phyloP scores from a whole-genome alignment of 805 yeast species.

The Kodamaea sagamina region DNA sequence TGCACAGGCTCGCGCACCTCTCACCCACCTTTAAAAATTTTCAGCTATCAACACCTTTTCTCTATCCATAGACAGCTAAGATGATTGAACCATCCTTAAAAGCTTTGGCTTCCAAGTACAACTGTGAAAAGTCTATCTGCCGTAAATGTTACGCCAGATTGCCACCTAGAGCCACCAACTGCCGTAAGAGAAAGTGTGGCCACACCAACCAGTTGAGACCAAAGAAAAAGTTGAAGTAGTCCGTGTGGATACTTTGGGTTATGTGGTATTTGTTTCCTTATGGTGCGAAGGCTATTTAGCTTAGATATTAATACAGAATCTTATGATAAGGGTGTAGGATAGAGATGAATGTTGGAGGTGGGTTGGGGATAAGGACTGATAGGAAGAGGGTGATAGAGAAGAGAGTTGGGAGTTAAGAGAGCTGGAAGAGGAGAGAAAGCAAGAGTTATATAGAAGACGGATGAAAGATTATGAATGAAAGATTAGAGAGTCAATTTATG shows the following conservation, averaged over 20 bases:
- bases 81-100: conserved; percentile 99
- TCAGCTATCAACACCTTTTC: conserved; percentile 6
- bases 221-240: conserved; percentile 97
- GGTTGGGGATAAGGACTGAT: neutral
- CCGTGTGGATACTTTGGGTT: conserved; percentile 22
- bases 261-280: neutral
- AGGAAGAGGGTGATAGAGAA: too few species aligned
- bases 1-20: conserved; percentile 1
- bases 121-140: conserved; percentile 99
- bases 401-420: too few species aligned
- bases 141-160: conserved; percentile 99
- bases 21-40: conserved; percentile 7
- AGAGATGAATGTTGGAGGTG: neutral
- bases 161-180: conserved; percentile 99
- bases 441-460: too few species aligned
- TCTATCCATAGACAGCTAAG: conserved; percentile 19
- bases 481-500: too few species aligned
- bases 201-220: conserved; percentile 99
- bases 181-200: conserved; percentile 99
- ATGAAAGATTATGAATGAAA: too few species aligned
- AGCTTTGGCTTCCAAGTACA: conserved; percentile 98
- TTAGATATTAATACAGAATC: conserved; percentile 13
- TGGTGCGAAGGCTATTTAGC: conserved; percentile 9
- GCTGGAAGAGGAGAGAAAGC: too few species aligned
- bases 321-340: conserved; percentile 10